Evolutionary conservation across 345 rosid species (phyloP).

Genomic region (Abelmoschus esculentus): DNA sequence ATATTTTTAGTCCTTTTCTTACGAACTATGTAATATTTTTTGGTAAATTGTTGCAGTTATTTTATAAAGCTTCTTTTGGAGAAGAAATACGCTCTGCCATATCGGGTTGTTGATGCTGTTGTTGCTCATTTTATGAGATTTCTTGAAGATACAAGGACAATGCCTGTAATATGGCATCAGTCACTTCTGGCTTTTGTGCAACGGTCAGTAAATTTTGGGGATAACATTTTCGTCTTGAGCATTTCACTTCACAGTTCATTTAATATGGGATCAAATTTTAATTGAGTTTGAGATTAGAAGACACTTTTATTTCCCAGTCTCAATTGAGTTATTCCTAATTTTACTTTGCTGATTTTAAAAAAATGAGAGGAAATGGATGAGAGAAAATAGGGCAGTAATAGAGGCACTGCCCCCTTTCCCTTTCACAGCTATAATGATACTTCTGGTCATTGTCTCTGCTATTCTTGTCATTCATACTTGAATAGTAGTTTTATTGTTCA

Average conservation of each 20-base stretch:
- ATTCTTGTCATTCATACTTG: neutral
- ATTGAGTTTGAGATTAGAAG: neutral
- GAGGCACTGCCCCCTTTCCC: neutral
- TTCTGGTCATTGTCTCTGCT: neutral
- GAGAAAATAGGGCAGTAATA: neutral
- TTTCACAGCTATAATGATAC: too few relatives aligned
- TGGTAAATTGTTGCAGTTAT: constrained; percentile 43
- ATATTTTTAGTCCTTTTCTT: neutral
- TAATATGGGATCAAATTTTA: neutral
- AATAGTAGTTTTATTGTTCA: neutral
- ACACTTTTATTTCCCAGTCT: neutral
- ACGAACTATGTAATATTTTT: neutral
- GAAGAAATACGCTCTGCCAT: constrained; percentile 87
- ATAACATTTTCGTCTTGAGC: neutral
- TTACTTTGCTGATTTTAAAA: neutral
- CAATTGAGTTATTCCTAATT: neutral
- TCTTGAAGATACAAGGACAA: constrained; percentile 56
- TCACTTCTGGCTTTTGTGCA: constrained; percentile 88
- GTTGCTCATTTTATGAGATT: constrained; percentile 82
- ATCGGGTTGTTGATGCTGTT: constrained; percentile 72
- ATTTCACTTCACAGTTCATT: neutral
- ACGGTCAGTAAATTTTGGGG: constrained; percentile 36
- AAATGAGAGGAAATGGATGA: neutral
- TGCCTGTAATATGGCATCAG: constrained; percentile 99
- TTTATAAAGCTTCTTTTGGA: constrained; percentile 84